Evolutionary conservation across 2,329 filamentous ascomycete species (phyloP).

Genomic region (Colletotrichum euphorbiae): DNA sequence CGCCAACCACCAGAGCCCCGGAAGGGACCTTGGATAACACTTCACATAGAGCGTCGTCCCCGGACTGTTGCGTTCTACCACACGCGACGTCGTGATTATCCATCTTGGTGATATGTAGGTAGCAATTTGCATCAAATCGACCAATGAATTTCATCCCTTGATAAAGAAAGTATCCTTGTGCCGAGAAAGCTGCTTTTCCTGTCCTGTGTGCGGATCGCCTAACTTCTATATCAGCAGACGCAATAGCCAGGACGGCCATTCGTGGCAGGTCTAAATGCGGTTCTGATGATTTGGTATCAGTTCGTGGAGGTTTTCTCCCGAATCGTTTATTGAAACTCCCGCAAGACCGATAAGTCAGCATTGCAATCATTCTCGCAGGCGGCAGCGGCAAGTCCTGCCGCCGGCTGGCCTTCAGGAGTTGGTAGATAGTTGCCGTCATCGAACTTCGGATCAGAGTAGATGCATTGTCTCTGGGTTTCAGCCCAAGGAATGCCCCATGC

Average conservation of each 20-base stretch:
- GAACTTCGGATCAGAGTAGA: slow-evolving; percentile 49
- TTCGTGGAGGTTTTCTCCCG: slow-evolving; percentile 66
- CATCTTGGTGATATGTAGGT: slow-evolving; percentile 52
- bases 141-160: slow-evolving; percentile 53
- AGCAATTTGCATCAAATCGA: slow-evolving; percentile 54
- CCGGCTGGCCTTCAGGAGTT: slow-evolving; percentile 48
- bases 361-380: slow-evolving; percentile 53
- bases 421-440: slow-evolving; percentile 49
- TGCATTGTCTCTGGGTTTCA: slow-evolving; percentile 66
- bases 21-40: slow-evolving; percentile 44
- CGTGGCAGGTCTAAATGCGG: slow-evolving; percentile 48
- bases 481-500: slow-evolving; percentile 71
- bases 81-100: slow-evolving; percentile 51
- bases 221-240: neutral
- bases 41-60: slow-evolving; percentile 41
- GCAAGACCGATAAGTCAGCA: slow-evolving; percentile 53
- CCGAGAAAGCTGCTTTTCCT: slow-evolving; percentile 46
- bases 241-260: slow-evolving; percentile 55
- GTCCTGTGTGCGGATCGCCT: neutral
- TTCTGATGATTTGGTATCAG: slow-evolving; percentile 43
- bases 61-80: slow-evolving; percentile 52
- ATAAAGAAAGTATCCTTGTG: slow-evolving; percentile 52
- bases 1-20: slow-evolving; percentile 49
- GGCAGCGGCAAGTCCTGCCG: slow-evolving; percentile 48
- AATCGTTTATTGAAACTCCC: slow-evolving; percentile 51